These are phyloP conservation scores for Colletotrichum destructivum DNA, from an alignment of 2,329 filamentous ascomycete species.

Conservation along the genomic window DNA sequence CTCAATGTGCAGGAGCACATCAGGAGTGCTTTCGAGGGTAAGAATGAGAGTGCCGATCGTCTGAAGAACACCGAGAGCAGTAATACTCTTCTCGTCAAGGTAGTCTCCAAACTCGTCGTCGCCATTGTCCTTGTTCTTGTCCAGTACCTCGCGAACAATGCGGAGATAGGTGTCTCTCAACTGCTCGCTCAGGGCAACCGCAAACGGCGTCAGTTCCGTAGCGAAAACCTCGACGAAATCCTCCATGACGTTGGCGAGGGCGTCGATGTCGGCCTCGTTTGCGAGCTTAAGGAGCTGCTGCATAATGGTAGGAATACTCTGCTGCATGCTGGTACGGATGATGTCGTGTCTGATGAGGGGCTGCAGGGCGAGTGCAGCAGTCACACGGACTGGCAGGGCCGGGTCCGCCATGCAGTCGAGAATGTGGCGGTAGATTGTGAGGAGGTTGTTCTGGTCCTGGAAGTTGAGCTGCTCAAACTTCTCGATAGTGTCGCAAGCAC, in stretches of 20 bases:
- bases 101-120: conserved; percentile 91
- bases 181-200: conserved; percentile 95
- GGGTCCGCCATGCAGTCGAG: conserved; percentile 96
- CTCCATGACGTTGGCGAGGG: conserved; percentile 98
- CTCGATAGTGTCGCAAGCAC: conserved; percentile 96
- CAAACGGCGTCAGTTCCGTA: conserved; percentile 96
- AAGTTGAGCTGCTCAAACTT: conserved; percentile 99
- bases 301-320: conserved; percentile 99
- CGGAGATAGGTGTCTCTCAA: conserved; percentile 95
- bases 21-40: conserved; percentile 95
- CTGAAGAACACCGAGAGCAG: conserved; percentile 93
- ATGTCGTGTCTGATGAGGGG: conserved; percentile 96
- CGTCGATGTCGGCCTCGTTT: conserved; percentile 98
- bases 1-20: conserved; percentile 94
- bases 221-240: conserved; percentile 99
- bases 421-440: conserved; percentile 97
- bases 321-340: conserved; percentile 95
- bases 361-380: conserved; percentile 93
- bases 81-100: conserved; percentile 98
- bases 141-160: conserved; percentile 91
- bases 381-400: conserved; percentile 94
- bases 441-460: conserved; percentile 94
- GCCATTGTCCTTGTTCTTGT: conserved; percentile 82
- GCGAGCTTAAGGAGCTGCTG: conserved; percentile 97
- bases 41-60: conserved; percentile 98